phyloP scores from a whole-genome alignment of 306 rosid species.

The Mimosa pudica region DNA sequence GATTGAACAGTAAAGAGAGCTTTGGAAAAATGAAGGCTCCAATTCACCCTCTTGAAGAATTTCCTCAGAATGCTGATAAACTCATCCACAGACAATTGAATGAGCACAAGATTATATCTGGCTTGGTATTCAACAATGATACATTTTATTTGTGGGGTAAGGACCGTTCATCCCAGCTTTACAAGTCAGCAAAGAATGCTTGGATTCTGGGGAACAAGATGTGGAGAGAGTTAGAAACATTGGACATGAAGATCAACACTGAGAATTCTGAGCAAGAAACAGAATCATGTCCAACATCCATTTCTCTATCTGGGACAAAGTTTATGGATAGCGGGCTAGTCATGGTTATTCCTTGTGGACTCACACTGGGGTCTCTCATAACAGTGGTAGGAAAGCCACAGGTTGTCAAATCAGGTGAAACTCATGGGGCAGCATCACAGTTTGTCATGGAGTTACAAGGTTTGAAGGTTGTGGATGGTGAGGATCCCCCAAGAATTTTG shows the following conservation, averaged over 20 bases:
- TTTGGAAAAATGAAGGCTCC: slow-evolving; percentile 62
- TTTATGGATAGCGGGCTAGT: slow-evolving; percentile 41
- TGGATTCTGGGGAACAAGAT: slow-evolving; percentile 54
- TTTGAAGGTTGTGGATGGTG: slow-evolving; percentile 76
- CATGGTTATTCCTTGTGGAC: slow-evolving; percentile 76
- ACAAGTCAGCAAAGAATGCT: slow-evolving; percentile 63
- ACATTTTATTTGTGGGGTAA: slow-evolving; percentile 35
- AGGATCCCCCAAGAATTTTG: slow-evolving; percentile 81
- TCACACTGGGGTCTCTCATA: slow-evolving; percentile 76
- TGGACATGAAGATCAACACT: slow-evolving; percentile 20
- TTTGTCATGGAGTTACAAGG: slow-evolving; percentile 83
- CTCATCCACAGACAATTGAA: slow-evolving; percentile 54
- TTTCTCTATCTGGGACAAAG: slow-evolving; percentile 53
- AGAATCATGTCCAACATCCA: slow-evolving; percentile 60
- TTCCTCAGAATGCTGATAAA: slow-evolving; percentile 47
- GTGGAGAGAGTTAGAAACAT: slow-evolving; percentile 61
- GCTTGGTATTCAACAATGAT: slow-evolving; percentile 48
- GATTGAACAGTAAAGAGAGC: slow-evolving; percentile 55
- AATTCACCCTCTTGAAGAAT: slow-evolving; percentile 55
- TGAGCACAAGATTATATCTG: slow-evolving; percentile 46
- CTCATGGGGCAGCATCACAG: slow-evolving; percentile 56
- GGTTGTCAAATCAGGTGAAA: slow-evolving; percentile 44
- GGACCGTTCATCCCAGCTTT: slow-evolving; percentile 55
- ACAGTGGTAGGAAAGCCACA: slow-evolving; percentile 72
- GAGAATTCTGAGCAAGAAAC: slow-evolving; percentile 43